phyloP scores from a whole-genome alignment of 208 protist genomes.

The Angomonas deanei region DNA sequence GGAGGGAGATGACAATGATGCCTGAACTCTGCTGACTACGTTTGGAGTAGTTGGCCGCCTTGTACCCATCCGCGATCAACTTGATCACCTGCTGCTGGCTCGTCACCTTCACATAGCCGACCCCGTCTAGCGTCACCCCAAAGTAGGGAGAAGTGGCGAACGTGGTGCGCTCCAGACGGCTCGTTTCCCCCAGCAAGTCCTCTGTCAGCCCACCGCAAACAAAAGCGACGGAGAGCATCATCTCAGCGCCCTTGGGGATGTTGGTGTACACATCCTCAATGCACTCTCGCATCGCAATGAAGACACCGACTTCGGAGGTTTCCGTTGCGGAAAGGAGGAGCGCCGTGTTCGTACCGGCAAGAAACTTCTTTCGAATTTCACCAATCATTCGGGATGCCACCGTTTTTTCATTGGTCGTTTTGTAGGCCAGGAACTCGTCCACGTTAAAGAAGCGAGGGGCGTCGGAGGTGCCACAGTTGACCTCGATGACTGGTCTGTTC shows the following conservation, averaged over 20 bases:
- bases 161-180: conserved; percentile 18
- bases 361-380: conserved; percentile 42
- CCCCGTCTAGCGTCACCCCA: conserved; percentile 37
- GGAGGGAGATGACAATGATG: conserved; percentile 41
- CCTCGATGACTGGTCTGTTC: conserved; percentile 22
- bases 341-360: conserved; percentile 51
- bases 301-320: conserved; percentile 17
- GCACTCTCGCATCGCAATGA: conserved; percentile 29
- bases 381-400: conserved; percentile 28
- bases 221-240: conserved; percentile 38
- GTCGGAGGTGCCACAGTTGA: conserved; percentile 21
- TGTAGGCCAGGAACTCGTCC: conserved; percentile 50
- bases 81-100: conserved; percentile 10
- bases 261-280: conserved; percentile 31
- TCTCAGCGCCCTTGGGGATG: conserved; percentile 22
- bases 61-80: conserved; percentile 16
- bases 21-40: conserved; percentile 14
- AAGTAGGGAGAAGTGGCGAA: conserved; percentile 30
- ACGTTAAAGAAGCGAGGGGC: conserved; percentile 48
- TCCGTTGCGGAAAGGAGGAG: conserved; percentile 42
- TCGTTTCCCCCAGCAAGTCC: conserved; percentile 29
- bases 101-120: conserved; percentile 34
- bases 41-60: conserved; percentile 6
- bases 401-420: conserved; percentile 5
- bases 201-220: conserved; percentile 33